Percentiles rank a stretch among this genome's conserved stretches.
These are phyloP conservation scores for Lithohypha guttulata DNA, from an alignment of 2,329 filamentous ascomycete species.

Conservation along the genomic window DNA sequence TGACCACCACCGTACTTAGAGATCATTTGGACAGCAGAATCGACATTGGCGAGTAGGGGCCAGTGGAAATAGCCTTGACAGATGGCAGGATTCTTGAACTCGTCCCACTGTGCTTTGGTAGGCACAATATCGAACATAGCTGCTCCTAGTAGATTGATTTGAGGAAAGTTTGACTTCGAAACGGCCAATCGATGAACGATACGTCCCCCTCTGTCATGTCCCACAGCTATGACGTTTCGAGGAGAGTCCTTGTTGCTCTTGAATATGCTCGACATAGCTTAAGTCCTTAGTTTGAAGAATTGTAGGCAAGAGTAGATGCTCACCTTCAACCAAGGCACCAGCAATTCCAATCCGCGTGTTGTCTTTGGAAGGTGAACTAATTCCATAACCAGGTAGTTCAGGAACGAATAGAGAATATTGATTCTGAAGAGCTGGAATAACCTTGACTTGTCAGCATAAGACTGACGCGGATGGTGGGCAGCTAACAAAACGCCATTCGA, in stretches of 20 bases:
- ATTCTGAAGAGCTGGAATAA: slow-evolving; percentile 14
- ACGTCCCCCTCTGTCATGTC: slow-evolving; percentile 42
- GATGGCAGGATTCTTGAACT: slow-evolving; percentile 30
- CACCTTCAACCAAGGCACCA: slow-evolving; percentile 33
- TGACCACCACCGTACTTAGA: slow-evolving; percentile 31
- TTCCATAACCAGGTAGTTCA: slow-evolving; percentile 22
- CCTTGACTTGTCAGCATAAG: slow-evolving; percentile 7
- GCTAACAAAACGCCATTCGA: slow-evolving; percentile 14
- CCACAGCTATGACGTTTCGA: slow-evolving; percentile 34
- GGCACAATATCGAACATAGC: slow-evolving; percentile 42
- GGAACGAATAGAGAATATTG: slow-evolving; percentile 19
- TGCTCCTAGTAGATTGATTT: slow-evolving; percentile 29
- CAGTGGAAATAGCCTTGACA: slow-evolving; percentile 39
- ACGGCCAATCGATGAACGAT: slow-evolving; percentile 41
- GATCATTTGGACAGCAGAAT: slow-evolving; percentile 36
- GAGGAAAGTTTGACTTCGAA: slow-evolving; percentile 23
- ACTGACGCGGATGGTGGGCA: not conserved
- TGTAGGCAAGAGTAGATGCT: too few relatives aligned
- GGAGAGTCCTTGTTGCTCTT: slow-evolving; percentile 18
- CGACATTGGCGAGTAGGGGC: slow-evolving; percentile 40
- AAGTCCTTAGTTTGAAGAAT: too few relatives aligned
- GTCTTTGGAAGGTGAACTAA: slow-evolving; percentile 17
- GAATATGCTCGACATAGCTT: slow-evolving; percentile 28
- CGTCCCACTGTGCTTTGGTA: slow-evolving; percentile 36
- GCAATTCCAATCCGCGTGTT: slow-evolving; percentile 34